Evolutionary conservation across 2,329 filamentous ascomycete genomes (phyloP).

Genomic region (Cytospora chrysosperma): DNA sequence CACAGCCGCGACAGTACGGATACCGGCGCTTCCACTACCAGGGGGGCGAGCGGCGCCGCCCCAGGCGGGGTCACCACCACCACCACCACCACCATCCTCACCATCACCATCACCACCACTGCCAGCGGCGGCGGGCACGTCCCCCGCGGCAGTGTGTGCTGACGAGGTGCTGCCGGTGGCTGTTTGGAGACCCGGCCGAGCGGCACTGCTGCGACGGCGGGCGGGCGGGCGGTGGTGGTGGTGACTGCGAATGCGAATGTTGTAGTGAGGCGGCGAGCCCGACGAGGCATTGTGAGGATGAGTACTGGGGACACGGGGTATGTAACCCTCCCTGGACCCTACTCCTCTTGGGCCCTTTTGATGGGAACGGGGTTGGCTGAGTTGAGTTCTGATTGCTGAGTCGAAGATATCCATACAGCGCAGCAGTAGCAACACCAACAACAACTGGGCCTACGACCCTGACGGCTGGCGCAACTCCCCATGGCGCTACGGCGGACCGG

Average conservation of each 20-base stretch:
- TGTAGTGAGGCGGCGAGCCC: neutral
- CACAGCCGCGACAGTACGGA: constrained; percentile 9
- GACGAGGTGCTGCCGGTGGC: constrained; percentile 11
- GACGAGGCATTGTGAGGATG: constrained; percentile 17
- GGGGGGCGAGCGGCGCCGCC: constrained; percentile 2
- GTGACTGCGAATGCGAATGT: neutral
- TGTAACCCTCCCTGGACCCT: neutral
- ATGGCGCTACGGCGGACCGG: constrained; percentile 15
- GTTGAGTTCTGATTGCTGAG: neutral
- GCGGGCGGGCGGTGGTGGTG: neutral
- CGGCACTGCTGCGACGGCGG: neutral
- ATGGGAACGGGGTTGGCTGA: neutral
- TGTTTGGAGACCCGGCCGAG: constrained; percentile 11
- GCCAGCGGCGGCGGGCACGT: neutral
- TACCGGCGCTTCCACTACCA: constrained; percentile 19
- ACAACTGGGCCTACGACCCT: constrained; percentile 7
- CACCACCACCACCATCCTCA: neutral
- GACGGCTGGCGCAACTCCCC: neutral
- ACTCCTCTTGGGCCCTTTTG: neutral
- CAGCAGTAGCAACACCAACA: neutral
- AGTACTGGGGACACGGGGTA: constrained; percentile 19
- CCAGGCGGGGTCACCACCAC: neutral
- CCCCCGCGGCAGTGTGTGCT: constrained; percentile 10
- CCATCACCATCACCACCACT: neutral
- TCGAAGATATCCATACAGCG: neutral